A percentile compares a stretch with the other conserved stretches of the same genome.
Evolutionary conservation across 1,284 basidiomycete genomes (phyloP).

Genomic region (Naganishia sp.): DNA sequence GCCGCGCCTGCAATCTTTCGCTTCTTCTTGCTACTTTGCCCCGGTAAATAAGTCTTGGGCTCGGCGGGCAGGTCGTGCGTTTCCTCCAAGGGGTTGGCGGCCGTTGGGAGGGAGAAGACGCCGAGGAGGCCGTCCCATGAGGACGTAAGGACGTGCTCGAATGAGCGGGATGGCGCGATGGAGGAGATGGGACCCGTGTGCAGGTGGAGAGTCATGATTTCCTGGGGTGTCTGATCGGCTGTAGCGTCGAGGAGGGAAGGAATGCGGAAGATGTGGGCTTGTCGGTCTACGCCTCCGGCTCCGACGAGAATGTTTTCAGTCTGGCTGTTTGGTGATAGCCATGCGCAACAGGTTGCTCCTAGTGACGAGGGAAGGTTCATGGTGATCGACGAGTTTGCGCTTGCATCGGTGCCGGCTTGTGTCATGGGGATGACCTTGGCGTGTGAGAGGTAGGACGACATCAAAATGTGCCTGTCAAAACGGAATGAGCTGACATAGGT

Average conservation of each 20-base stretch:
- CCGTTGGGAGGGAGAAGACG: constrained; percentile 58
- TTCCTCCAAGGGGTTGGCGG: constrained; percentile 34
- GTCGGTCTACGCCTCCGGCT: constrained; percentile 81
- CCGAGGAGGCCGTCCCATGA: constrained; percentile 80
- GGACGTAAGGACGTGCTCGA: constrained; percentile 67
- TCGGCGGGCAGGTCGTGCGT: constrained; percentile 52
- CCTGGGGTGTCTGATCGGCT: constrained; percentile 58
- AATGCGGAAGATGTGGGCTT: constrained; percentile 65
- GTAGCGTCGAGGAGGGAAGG: constrained; percentile 52
- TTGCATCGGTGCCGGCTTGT: constrained; percentile 28
- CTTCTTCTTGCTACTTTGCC: constrained; percentile 62
- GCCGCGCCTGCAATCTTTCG: constrained; percentile 56
- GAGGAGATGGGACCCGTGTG: constrained; percentile 74
- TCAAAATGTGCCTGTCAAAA: constrained; percentile 65
- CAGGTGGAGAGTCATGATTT: constrained; percentile 63
- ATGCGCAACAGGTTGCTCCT: constrained; percentile 71
- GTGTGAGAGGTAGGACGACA: constrained; percentile 77
- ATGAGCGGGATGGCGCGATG: constrained; percentile 61
- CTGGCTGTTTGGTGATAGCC: constrained; percentile 57
- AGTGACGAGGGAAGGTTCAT: constrained; percentile 51
- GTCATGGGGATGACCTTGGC: constrained; percentile 67
- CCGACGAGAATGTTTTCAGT: constrained; percentile 60
- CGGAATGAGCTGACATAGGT: neutral
- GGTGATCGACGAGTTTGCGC: constrained; percentile 37
- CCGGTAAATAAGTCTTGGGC: constrained; percentile 49